phyloP scores from a whole-genome alignment of 495 filamentous ascomycete genomes.

The Podospora australis region DNA sequence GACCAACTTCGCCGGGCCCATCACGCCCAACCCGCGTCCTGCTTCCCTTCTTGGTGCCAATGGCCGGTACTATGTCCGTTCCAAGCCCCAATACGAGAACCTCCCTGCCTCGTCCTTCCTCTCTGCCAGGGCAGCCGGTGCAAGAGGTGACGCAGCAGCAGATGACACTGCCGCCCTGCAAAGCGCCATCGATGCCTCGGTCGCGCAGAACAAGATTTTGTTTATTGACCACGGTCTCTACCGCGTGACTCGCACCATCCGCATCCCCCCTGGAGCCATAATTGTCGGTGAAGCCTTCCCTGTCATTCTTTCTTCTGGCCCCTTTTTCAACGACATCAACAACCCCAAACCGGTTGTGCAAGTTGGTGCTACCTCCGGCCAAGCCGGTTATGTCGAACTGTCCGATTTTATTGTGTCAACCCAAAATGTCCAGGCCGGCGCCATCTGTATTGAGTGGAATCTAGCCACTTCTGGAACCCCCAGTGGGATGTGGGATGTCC shows the following conservation, averaged over 20 bases:
- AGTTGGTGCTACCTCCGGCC: constrained; percentile 67
- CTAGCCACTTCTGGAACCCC: constrained; percentile 53
- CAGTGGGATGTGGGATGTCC: constrained; percentile 84
- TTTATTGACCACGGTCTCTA: constrained; percentile 54
- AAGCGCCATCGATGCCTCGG: constrained; percentile 49
- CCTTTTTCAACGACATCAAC: constrained; percentile 59
- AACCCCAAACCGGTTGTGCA: constrained; percentile 66
- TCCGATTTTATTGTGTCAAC: constrained; percentile 72
- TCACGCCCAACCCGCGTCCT: constrained; percentile 36
- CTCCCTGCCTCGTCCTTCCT: constrained; percentile 48
- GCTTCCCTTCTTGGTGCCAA: constrained; percentile 28
- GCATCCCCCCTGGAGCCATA: constrained; percentile 51
- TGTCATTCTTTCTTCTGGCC: constrained; percentile 73
- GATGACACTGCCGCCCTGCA: constrained; percentile 64
- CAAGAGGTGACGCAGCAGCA: constrained; percentile 61
- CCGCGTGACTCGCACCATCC: constrained; percentile 60
- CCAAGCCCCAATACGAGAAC: constrained; percentile 55
- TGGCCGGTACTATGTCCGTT: constrained; percentile 44
- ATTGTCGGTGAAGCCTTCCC: constrained; percentile 88
- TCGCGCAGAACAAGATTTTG: constrained; percentile 55
- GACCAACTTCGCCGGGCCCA: constrained; percentile 23
- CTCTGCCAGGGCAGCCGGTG: constrained; percentile 59
- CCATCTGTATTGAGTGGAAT: constrained; percentile 71
- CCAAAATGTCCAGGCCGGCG: constrained; percentile 59
- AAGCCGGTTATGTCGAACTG: constrained; percentile 70